Evolutionary conservation across 805 yeast species (phyloP), one percentile per base, ranked within the genome.

Genomic region (Yarrowia sp.): DNA sequence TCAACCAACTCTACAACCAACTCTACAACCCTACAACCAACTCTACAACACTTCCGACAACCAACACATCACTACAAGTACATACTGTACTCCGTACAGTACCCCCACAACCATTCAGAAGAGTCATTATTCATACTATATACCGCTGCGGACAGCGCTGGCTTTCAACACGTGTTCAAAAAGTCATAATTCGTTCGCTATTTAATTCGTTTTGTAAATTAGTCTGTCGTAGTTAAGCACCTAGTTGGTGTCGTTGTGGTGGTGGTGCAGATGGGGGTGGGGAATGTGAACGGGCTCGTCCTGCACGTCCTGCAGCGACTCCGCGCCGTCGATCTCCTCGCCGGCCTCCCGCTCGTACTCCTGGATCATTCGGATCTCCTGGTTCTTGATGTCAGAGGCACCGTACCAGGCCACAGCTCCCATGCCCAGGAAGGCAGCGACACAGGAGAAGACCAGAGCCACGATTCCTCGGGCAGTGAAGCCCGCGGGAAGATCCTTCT

Each of bases 381-480:
- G 80, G 73, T 85, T 79, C 72, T 84, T 81, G 73, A 88, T 80
- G 67, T 92, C 98, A 70, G 90, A 80, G 78, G 88, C 75, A 77
- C 99, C 99, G 76, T 93, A 94, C 73, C 85, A 69, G 53, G 87
- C 81, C 70, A 94, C 89, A 67, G 86, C 81, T 62, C 77, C 78
- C 76, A 92, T 77, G 74, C 99, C 99, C 18, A 90, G 75, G 65
- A 90, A 72, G 71, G 94, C 99, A 55, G 96, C 83, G 68, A 93
- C 70, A 79, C 89, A 83, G 6, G 97, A 90, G 80, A 94, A 93
- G 18, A 87, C 93, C 74, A 94, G 78, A 12, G 98, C 98, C 61
- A 93, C 96, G 72, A 87, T 86, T 79, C 99, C 99, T 72, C 87
- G 85, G 63, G 96, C 89, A 56, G 98, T 93, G 83, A 94, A 94